A percentile compares a stretch with the other conserved stretches of the same genome.
These are phyloP conservation scores for Nothophoma quercina DNA, from an alignment of 2,329 filamentous ascomycete genomes.

Conservation along the genomic window DNA sequence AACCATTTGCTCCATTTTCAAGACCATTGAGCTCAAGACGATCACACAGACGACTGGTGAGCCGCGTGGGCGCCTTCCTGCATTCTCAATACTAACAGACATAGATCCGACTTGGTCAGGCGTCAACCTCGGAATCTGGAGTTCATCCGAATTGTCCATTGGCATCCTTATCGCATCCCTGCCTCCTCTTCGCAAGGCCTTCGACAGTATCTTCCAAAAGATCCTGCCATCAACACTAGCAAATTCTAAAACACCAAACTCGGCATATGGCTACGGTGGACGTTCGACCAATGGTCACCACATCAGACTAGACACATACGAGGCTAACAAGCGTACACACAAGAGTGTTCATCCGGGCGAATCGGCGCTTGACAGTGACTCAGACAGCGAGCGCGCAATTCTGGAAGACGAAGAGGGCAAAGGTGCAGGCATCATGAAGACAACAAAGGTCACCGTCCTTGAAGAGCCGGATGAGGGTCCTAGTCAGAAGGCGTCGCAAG, in stretches of 20 bases:
- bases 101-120: constrained; percentile 37
- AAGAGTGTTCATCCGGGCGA: constrained; percentile 23
- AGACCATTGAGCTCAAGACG: constrained; percentile 33
- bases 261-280: constrained; percentile 18
- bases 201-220: constrained; percentile 28
- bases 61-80: no score
- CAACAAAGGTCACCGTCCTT: constrained; percentile 30
- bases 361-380: constrained; percentile 32
- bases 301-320: constrained; percentile 21
- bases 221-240: constrained; percentile 27
- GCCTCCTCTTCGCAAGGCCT: constrained; percentile 37
- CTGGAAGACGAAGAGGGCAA: constrained; percentile 32
- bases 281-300: constrained; percentile 20
- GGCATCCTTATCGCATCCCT: constrained; percentile 34
- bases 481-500: constrained; percentile 4
- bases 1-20: constrained; percentile 40
- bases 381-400: constrained; percentile 38
- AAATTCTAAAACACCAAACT: constrained; percentile 13
- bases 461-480: constrained; percentile 15
- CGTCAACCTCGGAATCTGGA: constrained; percentile 38
- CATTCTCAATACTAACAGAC: no score
- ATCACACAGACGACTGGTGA: constrained; percentile 30
- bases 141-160: constrained; percentile 29
- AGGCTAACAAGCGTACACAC: constrained; percentile 13
- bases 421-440: constrained; percentile 32